Evolutionary conservation across 352 stramenopile species (phyloP).

Genomic region (Pythium biforme): DNA sequence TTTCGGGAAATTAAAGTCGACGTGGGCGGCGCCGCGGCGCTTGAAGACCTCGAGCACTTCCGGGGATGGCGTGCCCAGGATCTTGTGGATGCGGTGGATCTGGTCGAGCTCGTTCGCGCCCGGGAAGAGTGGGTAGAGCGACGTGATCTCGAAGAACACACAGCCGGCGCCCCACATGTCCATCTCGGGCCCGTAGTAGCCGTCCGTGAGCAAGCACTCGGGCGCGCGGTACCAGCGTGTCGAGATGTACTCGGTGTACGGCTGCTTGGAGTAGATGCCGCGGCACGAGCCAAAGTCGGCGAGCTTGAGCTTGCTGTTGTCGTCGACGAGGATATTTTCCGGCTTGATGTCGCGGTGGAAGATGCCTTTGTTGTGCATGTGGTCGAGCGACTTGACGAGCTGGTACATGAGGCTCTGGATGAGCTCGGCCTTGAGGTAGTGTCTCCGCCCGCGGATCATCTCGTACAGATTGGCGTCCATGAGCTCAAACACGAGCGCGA

Average conservation of each 20-base stretch:
- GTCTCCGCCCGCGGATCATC: slow-evolving; percentile 88
- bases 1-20: slow-evolving; percentile 91
- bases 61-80: slow-evolving; percentile 88
- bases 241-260: slow-evolving; percentile 97
- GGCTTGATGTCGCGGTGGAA: slow-evolving; percentile 97
- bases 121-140: slow-evolving; percentile 93
- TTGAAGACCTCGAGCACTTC: slow-evolving; percentile 91
- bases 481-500: slow-evolving; percentile 96
- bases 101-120: slow-evolving; percentile 95
- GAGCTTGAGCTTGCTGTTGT: slow-evolving; percentile 85
- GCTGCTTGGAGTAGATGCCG: slow-evolving; percentile 95
- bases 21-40: slow-evolving; percentile 87
- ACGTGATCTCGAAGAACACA: slow-evolving; percentile 96
- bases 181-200: slow-evolving; percentile 96
- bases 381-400: slow-evolving; percentile 93
- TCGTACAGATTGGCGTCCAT: slow-evolving; percentile 97
- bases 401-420: slow-evolving; percentile 90
- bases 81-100: slow-evolving; percentile 94
- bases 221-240: slow-evolving; percentile 95
- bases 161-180: slow-evolving; percentile 95
- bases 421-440: slow-evolving; percentile 87
- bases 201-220: slow-evolving; percentile 94
- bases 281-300: slow-evolving; percentile 95
- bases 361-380: slow-evolving; percentile 97
- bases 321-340: slow-evolving; percentile 95